Evolutionary conservation across 768 basidiomycete species (phyloP), one percentile per base, ranked within the genome.

Genomic region (Sarcodon sp.): DNA sequence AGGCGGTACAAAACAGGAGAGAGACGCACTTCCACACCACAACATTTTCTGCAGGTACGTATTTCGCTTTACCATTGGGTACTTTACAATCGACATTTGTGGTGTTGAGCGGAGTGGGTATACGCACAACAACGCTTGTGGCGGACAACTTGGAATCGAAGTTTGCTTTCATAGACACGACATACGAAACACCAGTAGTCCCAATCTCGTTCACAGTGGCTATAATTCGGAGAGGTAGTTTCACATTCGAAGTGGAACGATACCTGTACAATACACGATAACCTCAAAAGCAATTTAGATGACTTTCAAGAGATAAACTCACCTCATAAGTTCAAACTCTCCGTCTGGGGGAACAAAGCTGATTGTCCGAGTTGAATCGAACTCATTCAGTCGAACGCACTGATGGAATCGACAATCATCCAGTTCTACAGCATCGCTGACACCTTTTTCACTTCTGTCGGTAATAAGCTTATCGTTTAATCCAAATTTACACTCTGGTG

Each of bases 321-420:
- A 87, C 90, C 80, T 76, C 96, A 99, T 98, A 35, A 99, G 72
- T 64, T 99, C 96, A 55, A 99, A 99, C 63, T 99, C 96, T 27
- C 96, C 96, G 58, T 99, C 96, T 3, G 96, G 96, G 0, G 96
- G 96, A 34, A 98, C 83, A 65, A 98, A 98, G 57, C 86, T 92
- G 65, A 99, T 98, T 1, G 89, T 91, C 39, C 96, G 76, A 48
- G 79, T 83, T 5, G 88, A 82, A 61, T 98, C 93, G 59, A 98
- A 99, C 64, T 93, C 92, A 53, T 88, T 83, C 38, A 99, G 68
- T 50, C 92, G 77, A 18, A 99, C 96, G 61, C 96, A 99, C 64
- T 99, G 96, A 57, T 99, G 96, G 72, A 98, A 98, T 49, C 88
- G 87, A 64, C 94, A 98, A 61, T 99, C 96, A 58, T 99, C 96